Conservation (phyloP, 805 yeast genomes). For the Metschnikowia baotianmanensis region DNA sequence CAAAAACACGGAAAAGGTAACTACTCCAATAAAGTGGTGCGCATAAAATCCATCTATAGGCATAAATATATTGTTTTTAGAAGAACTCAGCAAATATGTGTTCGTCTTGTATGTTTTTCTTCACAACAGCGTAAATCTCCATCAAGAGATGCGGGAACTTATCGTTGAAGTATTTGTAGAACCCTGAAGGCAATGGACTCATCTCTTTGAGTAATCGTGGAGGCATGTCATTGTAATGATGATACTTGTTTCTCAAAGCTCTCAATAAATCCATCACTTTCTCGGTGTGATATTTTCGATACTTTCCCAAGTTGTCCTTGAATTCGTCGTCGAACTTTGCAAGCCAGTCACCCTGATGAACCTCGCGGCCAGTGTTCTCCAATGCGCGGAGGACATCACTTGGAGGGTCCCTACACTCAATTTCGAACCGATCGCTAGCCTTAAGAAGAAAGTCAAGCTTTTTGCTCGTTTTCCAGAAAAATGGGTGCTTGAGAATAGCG, state of each 20-base stretch:
- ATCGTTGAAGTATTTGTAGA: slow-evolving; percentile 67
- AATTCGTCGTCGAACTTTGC: slow-evolving; percentile 65
- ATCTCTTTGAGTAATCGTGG: slow-evolving; percentile 57
- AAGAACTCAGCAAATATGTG: slow-evolving; percentile 49
- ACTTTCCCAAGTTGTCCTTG: slow-evolving; percentile 82
- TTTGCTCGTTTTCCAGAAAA: slow-evolving; percentile 75
- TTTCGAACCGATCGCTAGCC: slow-evolving; percentile 88
- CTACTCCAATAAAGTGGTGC: neutral
- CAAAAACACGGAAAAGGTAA: slow-evolving; percentile 2
- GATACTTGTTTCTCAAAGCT: slow-evolving; percentile 89
- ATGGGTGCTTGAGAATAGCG: slow-evolving; percentile 75
- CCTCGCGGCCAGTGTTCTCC: slow-evolving; percentile 43
- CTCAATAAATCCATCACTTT: slow-evolving; percentile 82
- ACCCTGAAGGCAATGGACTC: slow-evolving; percentile 83
- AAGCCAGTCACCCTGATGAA: slow-evolving; percentile 73
- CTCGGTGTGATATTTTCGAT: slow-evolving; percentile 78
- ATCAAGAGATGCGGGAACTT: slow-evolving; percentile 79
- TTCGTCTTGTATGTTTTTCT: slow-evolving; percentile 58
- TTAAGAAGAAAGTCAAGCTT: slow-evolving; percentile 81
- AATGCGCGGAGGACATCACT: slow-evolving; percentile 53
- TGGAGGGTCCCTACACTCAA: slow-evolving; percentile 79
- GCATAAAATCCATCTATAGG: slow-evolving; percentile 1
- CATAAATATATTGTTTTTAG: slow-evolving; percentile 11
- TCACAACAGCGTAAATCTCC: slow-evolving; percentile 66
- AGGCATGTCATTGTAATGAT: slow-evolving; percentile 91